Evolutionary conservation across 208 protist species (phyloP), one percentile per base, ranked within the genome.

Genomic region (Crithidia fasciculata): DNA sequence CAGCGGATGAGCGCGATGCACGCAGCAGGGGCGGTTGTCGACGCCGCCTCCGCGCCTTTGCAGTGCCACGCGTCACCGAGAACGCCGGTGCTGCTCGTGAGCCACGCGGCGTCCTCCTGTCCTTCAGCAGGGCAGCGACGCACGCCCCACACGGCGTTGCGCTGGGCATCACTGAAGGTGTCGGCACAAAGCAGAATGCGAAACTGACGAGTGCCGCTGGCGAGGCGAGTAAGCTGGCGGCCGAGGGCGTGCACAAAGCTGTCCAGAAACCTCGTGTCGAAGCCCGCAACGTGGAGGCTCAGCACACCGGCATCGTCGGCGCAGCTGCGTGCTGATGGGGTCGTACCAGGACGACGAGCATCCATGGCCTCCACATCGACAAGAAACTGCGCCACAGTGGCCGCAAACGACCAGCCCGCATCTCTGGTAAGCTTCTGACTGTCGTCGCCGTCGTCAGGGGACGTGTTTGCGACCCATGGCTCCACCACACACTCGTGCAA

Each of bases 111-210:
- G 28, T 36, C 49, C 19, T 74, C 56, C 28, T 6, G 36, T 28
- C 6, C 18, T 13, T 19, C 40, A 12, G 6, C 5, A 37, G 2
- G 40, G 19, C 40, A n/a, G n/a, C 56, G 64, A 3, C 59, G 50
- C 8, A 94, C 74, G n/a, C 77, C 80, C 68, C 83, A 93, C 10
- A 95, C 90, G 0, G 77, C 68, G 59, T 92, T 91, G 9, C 81
- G 80, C 19, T 88, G 81, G 2, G 45, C 75, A 36, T 82, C 79
- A 0, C 56, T 44, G 44, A 95, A 80, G 15, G 76, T 58, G 59
- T 91, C 80, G n/a, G 81, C 81, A 47, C 74, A 89, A 12, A 91
- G 41, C 4, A 93, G 67, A 39, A 92, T 18, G 16, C 90, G 87
- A n/a, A 86, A 69, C 73, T 74, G 76, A 15, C 0, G 36, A 2